Evolutionary conservation across 2,329 filamentous ascomycete species (phyloP).

Genomic region (Cytospora mali): DNA sequence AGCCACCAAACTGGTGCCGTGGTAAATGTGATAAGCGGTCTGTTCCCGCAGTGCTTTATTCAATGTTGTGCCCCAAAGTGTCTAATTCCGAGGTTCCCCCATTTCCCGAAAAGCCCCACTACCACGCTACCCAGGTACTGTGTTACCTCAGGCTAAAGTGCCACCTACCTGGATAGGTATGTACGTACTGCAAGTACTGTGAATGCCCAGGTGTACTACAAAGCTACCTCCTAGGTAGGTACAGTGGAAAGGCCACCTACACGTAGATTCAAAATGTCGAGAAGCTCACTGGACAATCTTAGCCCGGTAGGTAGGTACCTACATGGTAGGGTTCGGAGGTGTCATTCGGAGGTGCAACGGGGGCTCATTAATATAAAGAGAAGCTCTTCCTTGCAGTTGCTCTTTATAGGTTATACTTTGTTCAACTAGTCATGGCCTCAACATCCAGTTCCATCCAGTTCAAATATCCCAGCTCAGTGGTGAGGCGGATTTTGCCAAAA

Average conservation of each 20-base stretch:
- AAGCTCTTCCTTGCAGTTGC: not conserved
- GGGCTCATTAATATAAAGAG: not conserved
- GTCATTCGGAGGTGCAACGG: not conserved
- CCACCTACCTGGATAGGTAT: not conserved
- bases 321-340: slow-evolving; percentile 5
- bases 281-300: slow-evolving; percentile 20
- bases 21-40: slow-evolving; percentile 3
- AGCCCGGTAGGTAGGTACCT: not conserved
- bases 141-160: no score
- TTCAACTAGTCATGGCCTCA: not conserved
- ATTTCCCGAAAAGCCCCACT: slow-evolving; percentile 23
- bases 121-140: not conserved
- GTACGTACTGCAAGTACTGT: not conserved
- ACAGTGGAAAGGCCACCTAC: no score
- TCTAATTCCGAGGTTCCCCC: slow-evolving; percentile 20
- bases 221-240: no score
- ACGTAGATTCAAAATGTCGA: not conserved
- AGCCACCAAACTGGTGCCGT: no score
- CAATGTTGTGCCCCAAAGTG: no score
- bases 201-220: no score
- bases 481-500: not conserved
- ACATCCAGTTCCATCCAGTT: no score
- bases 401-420: no score
- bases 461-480: no score
- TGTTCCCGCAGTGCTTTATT: not conserved